Base-by-base conservation (phyloP, 148 eudicot species). In the Camellia granthamiana region DNA sequence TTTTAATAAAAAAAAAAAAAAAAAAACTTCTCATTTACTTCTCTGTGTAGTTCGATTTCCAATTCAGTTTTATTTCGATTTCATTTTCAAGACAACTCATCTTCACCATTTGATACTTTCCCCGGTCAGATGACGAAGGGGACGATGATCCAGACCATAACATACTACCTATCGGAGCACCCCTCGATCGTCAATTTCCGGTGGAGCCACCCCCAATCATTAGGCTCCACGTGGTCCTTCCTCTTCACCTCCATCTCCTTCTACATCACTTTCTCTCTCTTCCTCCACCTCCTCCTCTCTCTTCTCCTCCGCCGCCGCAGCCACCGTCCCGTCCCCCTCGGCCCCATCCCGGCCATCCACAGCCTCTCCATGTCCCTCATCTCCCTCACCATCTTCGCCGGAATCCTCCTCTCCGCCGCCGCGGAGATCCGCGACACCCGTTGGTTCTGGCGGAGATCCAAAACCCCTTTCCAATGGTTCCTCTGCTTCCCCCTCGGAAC, bases 401-500 rank as follows among this genome's bases (percentile, higher is more conserved):
- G 73, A 9, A 69, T 47, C 73, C 54, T 69, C 54, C 21, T 69
- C 76, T 95, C 98, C 76, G 76, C 98, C 66, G 91, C 90, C 60
- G 87, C 95, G 23, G 98, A 94, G 81, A 92, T 94, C 83, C 90
- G 95, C 19, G 95, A 91, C 82, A 93, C 96, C 0, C 88, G 98
- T 6, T 95, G 98, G 98, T 83, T 89, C 76, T 95, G 98, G 97
- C 85, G 97, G 1, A 83, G 95, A 0, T 78, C 86, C 38, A 89
- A 88, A 14, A 93, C 93, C 59, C 90, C 98, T 0, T 80, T 93
- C 7, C 97, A 95, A 42, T 93, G 98, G 98, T 90, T 95, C 64
- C 89, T 95, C 44, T 95, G 98, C 47, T 93, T 95, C 85, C 98
- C 98, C 0, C 83, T 95, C 5, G 97, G 98, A 0, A 95, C 98